phyloP scores from a whole-genome alignment of 345 rosid species.

The Tarenaya hassleriana region DNA sequence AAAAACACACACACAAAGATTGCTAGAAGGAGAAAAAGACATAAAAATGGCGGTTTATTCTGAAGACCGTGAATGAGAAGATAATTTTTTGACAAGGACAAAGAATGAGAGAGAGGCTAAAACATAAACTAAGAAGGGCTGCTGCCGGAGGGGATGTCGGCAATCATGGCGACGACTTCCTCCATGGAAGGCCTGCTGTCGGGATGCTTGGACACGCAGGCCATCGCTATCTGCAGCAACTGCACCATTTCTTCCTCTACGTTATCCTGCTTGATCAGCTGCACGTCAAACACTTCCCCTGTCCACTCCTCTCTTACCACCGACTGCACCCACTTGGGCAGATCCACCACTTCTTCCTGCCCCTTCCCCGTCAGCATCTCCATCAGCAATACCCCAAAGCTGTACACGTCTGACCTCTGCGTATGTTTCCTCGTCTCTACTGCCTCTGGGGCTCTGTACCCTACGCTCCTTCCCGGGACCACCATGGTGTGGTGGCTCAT shows the following conservation, averaged over 20 bases:
- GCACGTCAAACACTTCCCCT: slow-evolving; percentile 79
- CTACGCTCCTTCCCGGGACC: slow-evolving; percentile 54
- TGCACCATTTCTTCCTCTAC: slow-evolving; percentile 90
- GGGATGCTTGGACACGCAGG: slow-evolving; percentile 61
- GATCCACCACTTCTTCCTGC: slow-evolving; percentile 59
- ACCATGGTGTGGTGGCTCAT: slow-evolving; percentile 45
- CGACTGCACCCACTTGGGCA: slow-evolving; percentile 88
- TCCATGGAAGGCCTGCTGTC: slow-evolving; percentile 72
- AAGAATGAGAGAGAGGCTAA: too few relatives aligned
- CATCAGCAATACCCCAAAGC: slow-evolving; percentile 75
- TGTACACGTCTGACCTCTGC: slow-evolving; percentile 69
- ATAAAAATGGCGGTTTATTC: too few relatives aligned
- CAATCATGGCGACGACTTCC: slow-evolving; percentile 75
- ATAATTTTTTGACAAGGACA: too few relatives aligned
- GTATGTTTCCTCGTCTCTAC: slow-evolving; percentile 50
- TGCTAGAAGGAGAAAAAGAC: too few relatives aligned
- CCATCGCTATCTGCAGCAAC: slow-evolving; percentile 90
- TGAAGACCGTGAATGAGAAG: too few relatives aligned
- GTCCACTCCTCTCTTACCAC: slow-evolving; percentile 94
- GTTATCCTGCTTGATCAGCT: slow-evolving; percentile 54
- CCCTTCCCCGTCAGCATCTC: slow-evolving; percentile 86
- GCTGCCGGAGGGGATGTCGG: slow-evolving; percentile 50
- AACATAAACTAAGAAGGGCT: too few relatives aligned
- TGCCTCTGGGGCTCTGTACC: slow-evolving; percentile 77
- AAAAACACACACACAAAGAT: too few relatives aligned